Conservation (phyloP, 169 alveolate species). For the Cryptosporidium canis region DNA sequence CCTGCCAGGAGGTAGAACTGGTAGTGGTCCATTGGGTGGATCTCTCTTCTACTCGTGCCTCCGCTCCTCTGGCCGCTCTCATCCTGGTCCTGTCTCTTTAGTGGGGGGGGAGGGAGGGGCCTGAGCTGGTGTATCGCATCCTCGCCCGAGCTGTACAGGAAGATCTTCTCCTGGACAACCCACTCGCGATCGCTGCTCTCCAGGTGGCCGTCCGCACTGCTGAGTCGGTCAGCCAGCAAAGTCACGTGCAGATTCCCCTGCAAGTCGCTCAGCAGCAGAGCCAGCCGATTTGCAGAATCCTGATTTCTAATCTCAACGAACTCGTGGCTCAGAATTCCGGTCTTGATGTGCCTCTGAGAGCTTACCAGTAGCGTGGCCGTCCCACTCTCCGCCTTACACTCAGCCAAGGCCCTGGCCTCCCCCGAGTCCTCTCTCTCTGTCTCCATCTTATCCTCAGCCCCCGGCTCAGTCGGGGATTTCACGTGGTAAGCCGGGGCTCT, state of each 20-base stretch:
- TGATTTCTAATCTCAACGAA: conserved; percentile 28
- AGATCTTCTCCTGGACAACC: conserved; percentile 21
- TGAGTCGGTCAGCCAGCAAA: background rate
- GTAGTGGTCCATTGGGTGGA: conserved; percentile 27
- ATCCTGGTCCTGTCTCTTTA: background rate
- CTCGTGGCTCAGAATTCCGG: conserved; percentile 44
- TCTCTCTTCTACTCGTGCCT: background rate
- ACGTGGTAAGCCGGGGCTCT: background rate
- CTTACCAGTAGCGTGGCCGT: background rate
- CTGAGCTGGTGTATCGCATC: conserved; percentile 32
- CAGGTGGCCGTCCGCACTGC: background rate
- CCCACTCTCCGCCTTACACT: background rate
- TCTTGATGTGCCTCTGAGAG: background rate
- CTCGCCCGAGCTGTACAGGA: conserved; percentile 24
- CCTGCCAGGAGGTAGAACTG: conserved; percentile 49
- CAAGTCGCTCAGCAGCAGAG: conserved; percentile 18
- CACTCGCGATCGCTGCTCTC: background rate
- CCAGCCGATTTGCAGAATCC: background rate
- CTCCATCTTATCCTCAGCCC: background rate
- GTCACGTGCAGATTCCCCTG: conserved; percentile 38
- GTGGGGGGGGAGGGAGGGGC: conserved; percentile 59
- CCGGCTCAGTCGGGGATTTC: background rate
- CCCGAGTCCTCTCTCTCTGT: background rate
- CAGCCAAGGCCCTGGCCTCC: background rate
- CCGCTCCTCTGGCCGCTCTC: background rate